phyloP scores from a whole-genome alignment of 176 grass and related monocot genomes.

The Poa pratensis region DNA sequence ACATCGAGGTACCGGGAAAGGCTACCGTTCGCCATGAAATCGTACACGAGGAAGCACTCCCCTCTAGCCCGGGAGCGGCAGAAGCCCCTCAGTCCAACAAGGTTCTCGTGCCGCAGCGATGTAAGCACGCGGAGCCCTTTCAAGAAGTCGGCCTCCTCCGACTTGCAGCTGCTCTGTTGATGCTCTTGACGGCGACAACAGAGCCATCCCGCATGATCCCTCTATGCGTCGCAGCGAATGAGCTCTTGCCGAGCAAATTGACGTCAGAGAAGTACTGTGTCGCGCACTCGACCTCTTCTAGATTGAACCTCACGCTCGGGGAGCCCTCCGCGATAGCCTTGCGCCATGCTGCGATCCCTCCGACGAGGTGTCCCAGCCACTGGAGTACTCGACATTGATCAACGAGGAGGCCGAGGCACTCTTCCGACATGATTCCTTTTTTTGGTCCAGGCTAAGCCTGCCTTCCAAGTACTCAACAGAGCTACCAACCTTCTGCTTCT shows the following conservation, averaged over 20 bases:
- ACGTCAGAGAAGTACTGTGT: conserved; percentile 70
- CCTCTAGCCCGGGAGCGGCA: conserved; percentile 74
- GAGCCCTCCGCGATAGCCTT: conserved; percentile 56
- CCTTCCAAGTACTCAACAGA: conserved; percentile 64
- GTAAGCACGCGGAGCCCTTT: conserved; percentile 63
- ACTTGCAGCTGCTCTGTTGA: conserved; percentile 82
- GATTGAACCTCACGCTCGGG: conserved; percentile 66
- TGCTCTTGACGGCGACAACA: conserved; percentile 67
- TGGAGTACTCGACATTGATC: conserved; percentile 65
- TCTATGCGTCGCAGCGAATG: conserved; percentile 55
- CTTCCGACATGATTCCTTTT: conserved; percentile 52
- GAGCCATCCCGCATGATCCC: conserved; percentile 66
- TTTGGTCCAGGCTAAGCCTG: conserved; percentile 51
- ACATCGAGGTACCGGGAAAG: conserved; percentile 68
- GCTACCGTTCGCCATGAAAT: conserved; percentile 70
- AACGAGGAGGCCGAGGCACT: conserved; percentile 43
- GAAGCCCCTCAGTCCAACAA: conserved; percentile 66
- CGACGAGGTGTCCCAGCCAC: conserved; percentile 60
- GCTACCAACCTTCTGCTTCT: conserved; percentile 75
- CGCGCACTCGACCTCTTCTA: conserved; percentile 80
- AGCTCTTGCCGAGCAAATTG: conserved; percentile 70
- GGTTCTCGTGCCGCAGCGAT: conserved; percentile 71
- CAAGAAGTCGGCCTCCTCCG: conserved; percentile 73
- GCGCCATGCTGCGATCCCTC: conserved; percentile 49
- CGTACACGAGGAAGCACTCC: conserved; percentile 78